Evolutionary conservation across 164 flowering plant genomes (phyloP).

Genomic region (Malania oleifera): DNA sequence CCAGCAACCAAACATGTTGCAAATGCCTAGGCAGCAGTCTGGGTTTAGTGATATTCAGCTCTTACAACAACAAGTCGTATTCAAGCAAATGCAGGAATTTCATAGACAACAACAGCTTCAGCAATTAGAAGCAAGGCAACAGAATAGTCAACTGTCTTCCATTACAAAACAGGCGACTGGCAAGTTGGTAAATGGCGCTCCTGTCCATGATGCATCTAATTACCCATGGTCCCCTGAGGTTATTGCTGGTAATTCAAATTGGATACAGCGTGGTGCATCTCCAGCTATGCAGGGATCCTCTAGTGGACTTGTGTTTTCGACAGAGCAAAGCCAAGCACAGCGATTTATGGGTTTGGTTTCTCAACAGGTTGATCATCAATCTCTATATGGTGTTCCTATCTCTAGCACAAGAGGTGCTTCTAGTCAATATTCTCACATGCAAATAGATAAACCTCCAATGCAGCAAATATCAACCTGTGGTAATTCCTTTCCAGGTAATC

Average conservation of each 20-base stretch:
- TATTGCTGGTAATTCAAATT: constrained; percentile 25
- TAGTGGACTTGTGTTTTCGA: constrained; percentile 24
- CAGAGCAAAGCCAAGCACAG: constrained; percentile 35
- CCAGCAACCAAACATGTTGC: constrained; percentile 38
- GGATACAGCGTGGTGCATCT: constrained; percentile 29
- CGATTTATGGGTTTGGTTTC: constrained; percentile 31
- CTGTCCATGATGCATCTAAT: constrained; percentile 34
- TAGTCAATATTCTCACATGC: constrained; percentile 19
- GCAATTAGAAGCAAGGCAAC: constrained; percentile 33
- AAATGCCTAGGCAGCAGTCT: constrained; percentile 41
- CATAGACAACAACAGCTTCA: constrained; percentile 51
- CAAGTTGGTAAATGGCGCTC: constrained; percentile 25
- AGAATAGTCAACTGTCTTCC: constrained; percentile 27
- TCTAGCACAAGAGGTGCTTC: constrained; percentile 20
- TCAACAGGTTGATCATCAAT: constrained; percentile 53
- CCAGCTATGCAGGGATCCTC: constrained; percentile 30
- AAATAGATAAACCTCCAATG: constrained; percentile 21
- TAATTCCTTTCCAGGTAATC: constrained; percentile 23
- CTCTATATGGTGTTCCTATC: constrained; percentile 49
- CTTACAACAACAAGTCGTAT: constrained; percentile 42
- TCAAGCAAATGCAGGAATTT: constrained; percentile 49
- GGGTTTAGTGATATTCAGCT: constrained; percentile 45
- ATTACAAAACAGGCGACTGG: constrained; percentile 26
- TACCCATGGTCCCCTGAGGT: constrained; percentile 35
- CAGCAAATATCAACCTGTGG: constrained; percentile 18